Percentiles rank a stretch among this genome's conserved stretches.
These are phyloP conservation scores for Boletellus sp. DNA, from an alignment of 1,284 basidiomycete genomes.

Conservation along the genomic window DNA sequence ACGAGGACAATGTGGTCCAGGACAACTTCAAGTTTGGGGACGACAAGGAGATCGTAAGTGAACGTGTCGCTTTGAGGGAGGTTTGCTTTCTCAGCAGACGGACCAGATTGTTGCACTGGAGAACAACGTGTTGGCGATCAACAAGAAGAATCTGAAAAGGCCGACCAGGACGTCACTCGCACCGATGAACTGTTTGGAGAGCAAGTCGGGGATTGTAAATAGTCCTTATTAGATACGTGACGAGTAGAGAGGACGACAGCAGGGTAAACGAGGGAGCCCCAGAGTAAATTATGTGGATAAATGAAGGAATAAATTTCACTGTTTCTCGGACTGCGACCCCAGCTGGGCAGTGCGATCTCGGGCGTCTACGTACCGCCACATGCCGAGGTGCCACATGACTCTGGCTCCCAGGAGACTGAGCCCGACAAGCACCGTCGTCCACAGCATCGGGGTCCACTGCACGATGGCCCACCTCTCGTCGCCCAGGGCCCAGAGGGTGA, in stretches of 20 bases:
- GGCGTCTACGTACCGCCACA: conserved; percentile 66
- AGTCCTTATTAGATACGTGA: conserved; percentile 52
- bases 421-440: conserved; percentile 63
- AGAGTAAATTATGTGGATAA: not conserved
- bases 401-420: conserved; percentile 64
- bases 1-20: conserved; percentile 92
- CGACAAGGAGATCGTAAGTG: conserved; percentile 85
- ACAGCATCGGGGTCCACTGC: conserved; percentile 65
- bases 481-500: conserved; percentile 72
- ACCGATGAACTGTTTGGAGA: conserved; percentile 40
- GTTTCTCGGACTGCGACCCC: conserved; percentile 13
- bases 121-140: conserved; percentile 91
- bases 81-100: conserved; percentile 1
- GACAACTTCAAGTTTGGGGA: conserved; percentile 96
- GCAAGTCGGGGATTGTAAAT: conserved; percentile 67
- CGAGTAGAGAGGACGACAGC: conserved; percentile 1
- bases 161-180: conserved; percentile 81
- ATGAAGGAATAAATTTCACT: conserved; percentile 19
- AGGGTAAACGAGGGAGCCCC: not conserved
- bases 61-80: conserved; percentile 6
- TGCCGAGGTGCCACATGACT: conserved; percentile 66
- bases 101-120: conserved; percentile 86
- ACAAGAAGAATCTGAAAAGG: conserved; percentile 87
- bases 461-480: conserved; percentile 58
- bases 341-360: conserved; percentile 42